phyloP scores from a whole-genome alignment of 768 basidiomycete species.

The Daedalea quercina region DNA sequence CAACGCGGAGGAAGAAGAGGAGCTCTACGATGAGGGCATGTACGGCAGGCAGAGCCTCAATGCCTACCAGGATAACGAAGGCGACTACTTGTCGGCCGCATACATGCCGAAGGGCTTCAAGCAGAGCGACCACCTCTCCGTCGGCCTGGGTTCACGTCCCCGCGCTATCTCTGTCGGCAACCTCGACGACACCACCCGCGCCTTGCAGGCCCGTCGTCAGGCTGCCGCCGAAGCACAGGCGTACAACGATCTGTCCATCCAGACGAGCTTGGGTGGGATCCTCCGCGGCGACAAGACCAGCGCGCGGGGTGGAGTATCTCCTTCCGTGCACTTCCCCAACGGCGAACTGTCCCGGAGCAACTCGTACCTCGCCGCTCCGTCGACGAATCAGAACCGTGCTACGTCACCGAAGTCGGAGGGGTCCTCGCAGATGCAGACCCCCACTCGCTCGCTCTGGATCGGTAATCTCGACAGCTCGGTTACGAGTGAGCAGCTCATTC shows the following conservation, averaged over 20 bases:
- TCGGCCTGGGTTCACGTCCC: conserved; percentile 45
- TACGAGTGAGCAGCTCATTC: conserved; percentile 90
- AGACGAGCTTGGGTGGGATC: conserved; percentile 32
- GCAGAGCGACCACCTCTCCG: conserved; percentile 56
- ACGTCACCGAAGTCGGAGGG: conserved; percentile 78
- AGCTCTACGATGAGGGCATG: conserved; percentile 59
- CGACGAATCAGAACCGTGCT: conserved; percentile 58
- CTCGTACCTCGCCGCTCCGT: conserved; percentile 64
- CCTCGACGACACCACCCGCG: conserved; percentile 72
- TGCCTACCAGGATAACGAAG: conserved; percentile 49
- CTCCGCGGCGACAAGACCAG: conserved; percentile 55
- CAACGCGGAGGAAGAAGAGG: conserved; percentile 65
- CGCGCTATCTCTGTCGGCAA: conserved; percentile 87
- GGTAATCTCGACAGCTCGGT: conserved; percentile 95
- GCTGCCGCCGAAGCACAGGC: conserved; percentile 44
- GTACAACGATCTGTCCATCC: conserved; percentile 46
- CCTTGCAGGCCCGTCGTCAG: conserved; percentile 58
- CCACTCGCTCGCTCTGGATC: conserved; percentile 96
- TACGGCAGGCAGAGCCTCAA: conserved; percentile 53
- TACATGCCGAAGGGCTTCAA: conserved; percentile 73
- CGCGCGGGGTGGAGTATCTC: conserved; percentile 35
- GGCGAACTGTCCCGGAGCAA: conserved; percentile 54
- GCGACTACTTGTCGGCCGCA: conserved; percentile 46
- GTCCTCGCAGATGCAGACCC: conserved; percentile 78
- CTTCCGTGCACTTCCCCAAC: conserved; percentile 67